Evolutionary conservation across 2,329 filamentous ascomycete genomes (phyloP).

Genomic region (Laburnicola sp.): DNA sequence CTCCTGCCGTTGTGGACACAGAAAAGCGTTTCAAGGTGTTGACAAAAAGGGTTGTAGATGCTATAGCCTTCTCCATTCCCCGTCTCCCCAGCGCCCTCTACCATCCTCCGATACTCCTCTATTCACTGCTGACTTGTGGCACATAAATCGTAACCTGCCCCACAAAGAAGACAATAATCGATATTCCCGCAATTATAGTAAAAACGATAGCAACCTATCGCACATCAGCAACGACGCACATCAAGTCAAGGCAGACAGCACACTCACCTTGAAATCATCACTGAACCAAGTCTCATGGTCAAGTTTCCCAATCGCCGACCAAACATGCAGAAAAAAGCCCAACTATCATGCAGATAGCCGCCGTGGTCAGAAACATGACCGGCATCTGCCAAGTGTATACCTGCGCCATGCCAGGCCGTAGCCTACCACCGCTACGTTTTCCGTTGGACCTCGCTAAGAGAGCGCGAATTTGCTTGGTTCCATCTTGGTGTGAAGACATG

Average conservation of each 20-base stretch:
- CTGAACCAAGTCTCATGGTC: constrained; percentile 35
- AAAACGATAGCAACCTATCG: constrained; percentile 27
- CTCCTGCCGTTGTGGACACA: too few species aligned
- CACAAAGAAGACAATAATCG: constrained; percentile 23
- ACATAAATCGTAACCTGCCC: constrained; percentile 28
- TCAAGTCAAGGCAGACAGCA: neutral
- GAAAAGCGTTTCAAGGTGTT: too few species aligned
- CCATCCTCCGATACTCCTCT: too few species aligned
- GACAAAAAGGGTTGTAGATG: too few species aligned
- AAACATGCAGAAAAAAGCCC: constrained; percentile 47
- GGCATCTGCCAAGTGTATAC: constrained; percentile 46
- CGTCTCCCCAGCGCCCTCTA: too few species aligned
- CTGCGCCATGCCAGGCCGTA: constrained; percentile 32
- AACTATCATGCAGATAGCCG: constrained; percentile 43
- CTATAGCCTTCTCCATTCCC: too few species aligned
- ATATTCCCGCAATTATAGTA: constrained; percentile 20
- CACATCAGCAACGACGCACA: neutral
- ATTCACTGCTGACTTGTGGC: neutral
- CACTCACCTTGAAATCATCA: constrained; percentile 33
- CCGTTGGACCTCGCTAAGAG: constrained; percentile 36
- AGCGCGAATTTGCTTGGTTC: constrained; percentile 40
- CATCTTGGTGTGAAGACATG: constrained; percentile 48
- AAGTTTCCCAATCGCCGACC: constrained; percentile 36
- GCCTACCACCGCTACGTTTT: constrained; percentile 25
- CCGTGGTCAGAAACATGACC: constrained; percentile 41